These are phyloP conservation scores for Asterophora parasitica DNA, from an alignment of 768 basidiomycete genomes.

Conservation along the genomic window DNA sequence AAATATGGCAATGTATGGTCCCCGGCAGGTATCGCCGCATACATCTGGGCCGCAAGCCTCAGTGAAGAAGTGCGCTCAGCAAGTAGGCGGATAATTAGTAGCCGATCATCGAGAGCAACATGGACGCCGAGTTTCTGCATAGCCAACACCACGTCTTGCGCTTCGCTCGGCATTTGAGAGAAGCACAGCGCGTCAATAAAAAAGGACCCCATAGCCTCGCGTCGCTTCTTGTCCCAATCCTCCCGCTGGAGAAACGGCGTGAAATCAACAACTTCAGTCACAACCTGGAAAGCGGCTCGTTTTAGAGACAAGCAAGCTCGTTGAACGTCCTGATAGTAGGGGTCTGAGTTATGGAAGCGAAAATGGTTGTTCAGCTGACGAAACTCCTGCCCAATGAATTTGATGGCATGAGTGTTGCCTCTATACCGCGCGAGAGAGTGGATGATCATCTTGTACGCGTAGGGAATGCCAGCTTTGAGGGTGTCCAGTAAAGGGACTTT, in stretches of 20 bases:
- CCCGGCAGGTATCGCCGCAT: slow-evolving; percentile 3
- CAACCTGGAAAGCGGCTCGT: slow-evolving; percentile 10
- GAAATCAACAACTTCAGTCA: slow-evolving; percentile 28
- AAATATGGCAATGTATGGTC: slow-evolving; percentile 15
- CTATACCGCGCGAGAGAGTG: slow-evolving; percentile 29
- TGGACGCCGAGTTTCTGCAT: slow-evolving; percentile 33
- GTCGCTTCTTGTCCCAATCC: slow-evolving; percentile 23
- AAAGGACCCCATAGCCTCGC: slow-evolving; percentile 30
- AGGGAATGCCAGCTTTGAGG: slow-evolving; percentile 18
- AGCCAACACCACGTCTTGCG: slow-evolving; percentile 32
- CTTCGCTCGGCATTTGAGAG: slow-evolving; percentile 28
- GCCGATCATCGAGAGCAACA: slow-evolving; percentile 24
- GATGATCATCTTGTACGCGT: slow-evolving; percentile 34
- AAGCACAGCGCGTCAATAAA: slow-evolving; percentile 37
- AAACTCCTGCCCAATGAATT: slow-evolving; percentile 39
- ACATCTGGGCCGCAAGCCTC: slow-evolving; percentile 19
- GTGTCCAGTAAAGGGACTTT: slow-evolving; percentile 16
- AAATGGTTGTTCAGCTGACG: slow-evolving; percentile 22
- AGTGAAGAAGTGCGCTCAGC: slow-evolving; percentile 25
- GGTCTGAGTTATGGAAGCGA: not conserved
- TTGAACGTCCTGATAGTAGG: not conserved
- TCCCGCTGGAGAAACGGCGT: slow-evolving; percentile 20
- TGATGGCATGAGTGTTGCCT: slow-evolving; percentile 29
- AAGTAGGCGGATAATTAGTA: slow-evolving; percentile 38
- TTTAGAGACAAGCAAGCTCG: slow-evolving; percentile 11